Evolutionary conservation across 352 stramenopile genomes (phyloP), one percentile per base, ranked within the genome.

Genomic region (Chrysophaeum taylorii): DNA sequence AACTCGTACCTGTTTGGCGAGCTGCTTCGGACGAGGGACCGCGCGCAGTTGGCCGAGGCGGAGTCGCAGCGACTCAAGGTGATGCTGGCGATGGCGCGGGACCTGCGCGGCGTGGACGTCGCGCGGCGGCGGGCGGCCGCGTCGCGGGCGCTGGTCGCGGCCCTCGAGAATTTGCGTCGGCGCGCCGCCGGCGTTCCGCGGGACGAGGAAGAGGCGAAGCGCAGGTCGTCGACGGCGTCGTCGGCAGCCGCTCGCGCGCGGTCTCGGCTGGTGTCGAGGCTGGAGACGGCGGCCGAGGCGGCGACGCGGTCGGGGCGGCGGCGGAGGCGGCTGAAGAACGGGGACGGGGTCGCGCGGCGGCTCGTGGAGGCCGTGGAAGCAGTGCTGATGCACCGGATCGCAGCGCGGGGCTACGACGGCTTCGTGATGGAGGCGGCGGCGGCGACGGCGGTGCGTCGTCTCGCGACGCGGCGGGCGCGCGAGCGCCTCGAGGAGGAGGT

Each of bases 1-100:
- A 57, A 57, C 23, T 12, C 45, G 45, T 60, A 33, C 48, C 48
- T 60, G 5, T 60, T 60, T 25, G 48, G 48, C 48, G 48, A 60
- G 48, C 48, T 60, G 18, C 33, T 18, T 25, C 48, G 48, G 18
- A 25, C 33, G 18, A n/a, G 21, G 18, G 48, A 60, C 18, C 48
- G 48, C 18, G 48, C 48, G 9, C 18, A n/a, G 48, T 9, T 33
- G 48, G 25, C 48, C 48, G 48, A 60, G 48, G 48, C 33, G 18
- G 48, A 60, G 48, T 18, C 48, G 18, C 48, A 21, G 48, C 18
- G 18, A 7, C 48, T 60, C 5, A 31, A 21, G 5, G 18, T n/a
- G 18, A 60, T 33, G 48, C 48, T 60, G 18, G 18, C 5, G 18
- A 21, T 60, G 48, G 48, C 48, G 18, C 7, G 33, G 25, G 48